Conservation (phyloP, 768 basidiomycete species). For the Mycena leptocephala region DNA sequence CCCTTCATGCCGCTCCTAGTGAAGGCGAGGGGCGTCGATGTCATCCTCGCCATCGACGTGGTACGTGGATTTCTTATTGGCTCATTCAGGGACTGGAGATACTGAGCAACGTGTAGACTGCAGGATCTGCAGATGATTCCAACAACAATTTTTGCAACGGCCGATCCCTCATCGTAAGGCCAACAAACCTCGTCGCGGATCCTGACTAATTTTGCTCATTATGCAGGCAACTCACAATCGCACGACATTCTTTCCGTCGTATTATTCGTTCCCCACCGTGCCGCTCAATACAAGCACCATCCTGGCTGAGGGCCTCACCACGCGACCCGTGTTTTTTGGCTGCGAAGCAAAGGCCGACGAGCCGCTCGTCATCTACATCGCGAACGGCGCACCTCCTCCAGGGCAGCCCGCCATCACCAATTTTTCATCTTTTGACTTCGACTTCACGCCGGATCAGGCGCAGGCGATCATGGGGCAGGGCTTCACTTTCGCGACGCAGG, state of each 20-base stretch:
- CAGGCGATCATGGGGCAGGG: constrained; percentile 63
- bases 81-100: constrained; percentile 31
- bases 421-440: constrained; percentile 57
- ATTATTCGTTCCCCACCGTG: constrained; percentile 59
- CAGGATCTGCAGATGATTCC: background rate
- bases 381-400: constrained; percentile 65
- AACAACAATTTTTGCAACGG: constrained; percentile 10
- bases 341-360: constrained; percentile 59
- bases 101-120: constrained; percentile 32
- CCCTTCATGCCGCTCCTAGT: constrained; percentile 72
- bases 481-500: constrained; percentile 55
- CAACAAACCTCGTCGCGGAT: background rate
- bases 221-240: constrained; percentile 23
- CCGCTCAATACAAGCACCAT: constrained; percentile 52
- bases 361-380: constrained; percentile 69
- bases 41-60: constrained; percentile 73
- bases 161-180: constrained; percentile 11
- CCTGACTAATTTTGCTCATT: background rate
- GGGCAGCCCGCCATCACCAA: constrained; percentile 61
- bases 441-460: constrained; percentile 59
- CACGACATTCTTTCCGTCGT: constrained; percentile 22
- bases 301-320: constrained; percentile 60
- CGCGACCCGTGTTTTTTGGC: constrained; percentile 73
- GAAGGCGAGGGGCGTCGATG: constrained; percentile 67
- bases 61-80: constrained; percentile 29